These are phyloP conservation scores for Verticillium nubilum DNA, from an alignment of 2,329 filamentous ascomycete genomes.

Conservation along the genomic window DNA sequence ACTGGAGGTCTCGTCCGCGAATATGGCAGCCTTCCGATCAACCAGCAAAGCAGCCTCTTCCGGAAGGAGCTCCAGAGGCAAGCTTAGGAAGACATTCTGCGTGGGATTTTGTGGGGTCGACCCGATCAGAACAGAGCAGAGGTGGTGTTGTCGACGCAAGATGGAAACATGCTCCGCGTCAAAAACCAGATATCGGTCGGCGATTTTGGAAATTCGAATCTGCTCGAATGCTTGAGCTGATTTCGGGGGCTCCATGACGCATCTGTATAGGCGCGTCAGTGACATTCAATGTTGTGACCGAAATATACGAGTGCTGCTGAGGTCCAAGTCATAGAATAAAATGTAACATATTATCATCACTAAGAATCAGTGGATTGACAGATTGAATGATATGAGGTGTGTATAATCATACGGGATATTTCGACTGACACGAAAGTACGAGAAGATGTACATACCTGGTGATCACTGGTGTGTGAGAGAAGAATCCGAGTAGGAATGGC, in stretches of 20 bases:
- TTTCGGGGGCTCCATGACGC: not conserved
- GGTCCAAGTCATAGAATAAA: slow-evolving; percentile 25
- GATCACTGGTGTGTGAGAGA: not conserved
- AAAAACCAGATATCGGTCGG: slow-evolving; percentile 82
- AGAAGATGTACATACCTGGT: slow-evolving; percentile 12
- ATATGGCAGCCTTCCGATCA: slow-evolving; percentile 67
- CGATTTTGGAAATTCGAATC: slow-evolving; percentile 76
- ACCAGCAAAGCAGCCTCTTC: slow-evolving; percentile 84
- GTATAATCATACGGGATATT: slow-evolving; percentile 39
- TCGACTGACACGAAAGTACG: not conserved
- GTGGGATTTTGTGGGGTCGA: slow-evolving; percentile 88
- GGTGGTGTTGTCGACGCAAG: slow-evolving; percentile 73
- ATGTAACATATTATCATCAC: slow-evolving; percentile 33
- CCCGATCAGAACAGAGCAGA: slow-evolving; percentile 81
- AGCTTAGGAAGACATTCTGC: slow-evolving; percentile 87
- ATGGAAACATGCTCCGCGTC: slow-evolving; percentile 74
- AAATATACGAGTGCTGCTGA: no score
- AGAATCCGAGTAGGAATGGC: not conserved
- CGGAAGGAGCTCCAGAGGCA: slow-evolving; percentile 84
- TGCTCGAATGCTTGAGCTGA: slow-evolving; percentile 22
- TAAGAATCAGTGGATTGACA: slow-evolving; percentile 55
- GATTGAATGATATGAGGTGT: slow-evolving; percentile 37
- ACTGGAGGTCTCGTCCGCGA: slow-evolving; percentile 71
- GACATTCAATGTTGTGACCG: not conserved
- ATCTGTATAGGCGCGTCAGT: not conserved